Conservation (phyloP, 257 asterid species). For the Haberlea rhodopensis region DNA sequence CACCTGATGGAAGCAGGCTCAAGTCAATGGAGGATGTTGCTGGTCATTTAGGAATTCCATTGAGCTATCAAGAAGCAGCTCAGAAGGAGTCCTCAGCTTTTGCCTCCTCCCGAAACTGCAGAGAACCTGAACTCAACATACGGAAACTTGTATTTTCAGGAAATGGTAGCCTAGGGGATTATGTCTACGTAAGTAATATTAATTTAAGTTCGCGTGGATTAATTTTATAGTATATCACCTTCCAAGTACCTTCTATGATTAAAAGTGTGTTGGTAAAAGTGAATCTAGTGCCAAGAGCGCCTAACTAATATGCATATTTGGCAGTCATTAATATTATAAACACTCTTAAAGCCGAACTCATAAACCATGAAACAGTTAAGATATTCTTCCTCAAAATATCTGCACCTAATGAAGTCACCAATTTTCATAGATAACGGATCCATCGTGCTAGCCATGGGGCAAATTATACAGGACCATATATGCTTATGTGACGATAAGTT, state of each 20-base stretch:
- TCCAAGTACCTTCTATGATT: constrained; percentile 1
- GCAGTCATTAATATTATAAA: background rate
- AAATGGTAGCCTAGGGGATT: constrained; percentile 23
- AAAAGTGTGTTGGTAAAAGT: background rate
- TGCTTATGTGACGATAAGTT: constrained; percentile 4
- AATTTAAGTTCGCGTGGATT: constrained; percentile 10
- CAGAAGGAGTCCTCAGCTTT: constrained; percentile 46
- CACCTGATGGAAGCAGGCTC: constrained; percentile 75
- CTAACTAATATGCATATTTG: background rate
- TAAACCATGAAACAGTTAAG: background rate
- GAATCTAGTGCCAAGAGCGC: constrained; percentile 11
- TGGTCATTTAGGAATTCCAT: constrained; percentile 54
- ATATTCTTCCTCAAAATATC: background rate
- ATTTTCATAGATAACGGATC: background rate
- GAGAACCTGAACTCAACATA: constrained; percentile 21
- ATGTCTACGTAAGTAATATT: constrained; percentile 31
- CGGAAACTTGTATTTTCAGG: constrained; percentile 21
- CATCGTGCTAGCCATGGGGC: constrained; percentile 7
- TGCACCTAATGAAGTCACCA: background rate
- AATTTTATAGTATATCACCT: background rate
- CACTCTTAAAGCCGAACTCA: background rate
- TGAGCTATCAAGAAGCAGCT: constrained; percentile 28
- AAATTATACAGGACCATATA: constrained; percentile 6
- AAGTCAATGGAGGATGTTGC: constrained; percentile 80
- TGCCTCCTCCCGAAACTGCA: constrained; percentile 31